These are phyloP conservation scores for Pugionium cornutum DNA, from an alignment of 345 rosid species.

Conservation along the genomic window DNA sequence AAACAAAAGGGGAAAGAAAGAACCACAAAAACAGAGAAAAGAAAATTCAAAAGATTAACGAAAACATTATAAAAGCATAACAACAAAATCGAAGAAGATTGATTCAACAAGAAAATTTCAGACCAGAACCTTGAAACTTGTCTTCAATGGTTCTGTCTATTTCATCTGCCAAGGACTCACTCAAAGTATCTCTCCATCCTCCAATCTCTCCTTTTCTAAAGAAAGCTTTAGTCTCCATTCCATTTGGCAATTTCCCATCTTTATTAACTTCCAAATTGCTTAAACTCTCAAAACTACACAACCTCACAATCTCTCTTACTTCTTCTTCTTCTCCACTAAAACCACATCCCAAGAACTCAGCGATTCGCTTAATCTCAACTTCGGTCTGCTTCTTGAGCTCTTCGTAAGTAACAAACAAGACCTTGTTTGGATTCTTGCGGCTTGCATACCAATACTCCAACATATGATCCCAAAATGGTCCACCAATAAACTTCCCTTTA, in stretches of 20 bases:
- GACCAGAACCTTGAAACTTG: conserved; percentile 19
- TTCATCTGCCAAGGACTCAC: conserved; percentile 14
- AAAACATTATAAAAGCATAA: background rate
- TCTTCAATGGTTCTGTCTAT: conserved; percentile 20
- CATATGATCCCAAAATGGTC: conserved; percentile 45
- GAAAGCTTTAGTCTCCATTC: conserved; percentile 37
- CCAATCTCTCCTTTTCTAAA: conserved; percentile 55
- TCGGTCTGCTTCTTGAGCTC: conserved; percentile 45
- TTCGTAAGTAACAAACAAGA: conserved; percentile 55
- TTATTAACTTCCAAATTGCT: conserved; percentile 53
- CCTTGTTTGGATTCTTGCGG: conserved; percentile 29
- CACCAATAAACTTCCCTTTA: conserved; percentile 45
- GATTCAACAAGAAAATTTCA: conserved; percentile 25
- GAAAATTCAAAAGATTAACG: background rate
- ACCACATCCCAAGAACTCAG: conserved; percentile 49
- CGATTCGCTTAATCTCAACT: conserved; percentile 33
- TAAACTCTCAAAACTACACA: conserved; percentile 55
- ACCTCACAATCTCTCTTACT: conserved; percentile 38
- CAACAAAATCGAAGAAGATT: background rate
- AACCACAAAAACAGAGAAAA: background rate
- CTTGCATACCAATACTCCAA: conserved; percentile 41
- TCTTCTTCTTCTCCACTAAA: conserved; percentile 44
- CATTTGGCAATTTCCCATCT: conserved; percentile 42
- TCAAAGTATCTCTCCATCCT: conserved; percentile 49
- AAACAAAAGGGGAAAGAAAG: background rate